These are phyloP conservation scores for Dalbergia oliveri DNA, from an alignment of 306 rosid species.

Conservation along the genomic window DNA sequence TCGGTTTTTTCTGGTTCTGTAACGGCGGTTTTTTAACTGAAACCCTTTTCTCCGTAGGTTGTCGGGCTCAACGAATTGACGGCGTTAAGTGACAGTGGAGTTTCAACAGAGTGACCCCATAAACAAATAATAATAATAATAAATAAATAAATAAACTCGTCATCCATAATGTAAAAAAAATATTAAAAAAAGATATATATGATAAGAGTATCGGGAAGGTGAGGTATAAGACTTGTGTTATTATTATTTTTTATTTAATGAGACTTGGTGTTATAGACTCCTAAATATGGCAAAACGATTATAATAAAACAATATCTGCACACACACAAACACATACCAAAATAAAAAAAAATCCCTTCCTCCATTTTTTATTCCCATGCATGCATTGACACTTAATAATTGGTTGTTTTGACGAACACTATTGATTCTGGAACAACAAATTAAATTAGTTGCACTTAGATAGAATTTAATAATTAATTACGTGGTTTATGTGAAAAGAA, in stretches of 20 bases:
- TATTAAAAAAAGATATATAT: neutral
- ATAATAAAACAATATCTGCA: neutral
- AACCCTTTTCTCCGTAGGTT: neutral
- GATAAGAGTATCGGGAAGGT: conserved; percentile 23
- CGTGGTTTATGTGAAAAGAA: neutral
- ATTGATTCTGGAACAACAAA: neutral
- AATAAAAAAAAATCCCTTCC: neutral
- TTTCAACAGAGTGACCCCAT: conserved; percentile 25
- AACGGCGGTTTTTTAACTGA: conserved; percentile 45
- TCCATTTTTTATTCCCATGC: neutral
- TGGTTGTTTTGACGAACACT: neutral
- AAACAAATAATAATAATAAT: neutral
- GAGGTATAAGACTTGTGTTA: conserved; percentile 31
- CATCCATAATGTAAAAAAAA: neutral
- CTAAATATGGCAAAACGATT: conserved; percentile 28
- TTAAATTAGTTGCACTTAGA: neutral
- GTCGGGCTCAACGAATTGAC: conserved; percentile 30
- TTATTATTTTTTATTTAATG: neutral
- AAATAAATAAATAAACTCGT: neutral
- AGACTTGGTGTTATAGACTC: conserved; percentile 30
- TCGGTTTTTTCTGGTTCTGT: conserved; percentile 43
- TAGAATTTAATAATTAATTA: neutral
- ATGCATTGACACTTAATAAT: neutral
- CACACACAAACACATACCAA: neutral
- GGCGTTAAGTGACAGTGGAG: conserved; percentile 44